Evolutionary conservation across 2,329 filamentous ascomycete genomes (phyloP).

Genomic region (Verticillium zaregamsianum): DNA sequence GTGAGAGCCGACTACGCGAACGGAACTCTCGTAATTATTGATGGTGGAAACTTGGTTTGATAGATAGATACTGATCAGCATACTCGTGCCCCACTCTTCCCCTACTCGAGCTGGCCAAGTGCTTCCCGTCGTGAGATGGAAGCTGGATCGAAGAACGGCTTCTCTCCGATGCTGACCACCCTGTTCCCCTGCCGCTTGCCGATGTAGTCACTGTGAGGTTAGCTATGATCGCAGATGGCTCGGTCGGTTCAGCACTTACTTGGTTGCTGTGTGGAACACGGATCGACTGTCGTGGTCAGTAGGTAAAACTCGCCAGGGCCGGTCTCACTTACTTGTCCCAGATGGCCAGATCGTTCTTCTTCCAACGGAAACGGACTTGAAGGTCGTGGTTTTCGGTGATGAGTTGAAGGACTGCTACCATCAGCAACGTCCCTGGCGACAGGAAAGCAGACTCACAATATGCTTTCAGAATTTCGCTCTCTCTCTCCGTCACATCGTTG

Average conservation of each 20-base stretch:
- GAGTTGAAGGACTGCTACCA: constrained; percentile 16
- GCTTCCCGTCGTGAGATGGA: constrained; percentile 21
- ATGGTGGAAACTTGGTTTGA: not conserved
- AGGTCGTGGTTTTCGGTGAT: constrained; percentile 25
- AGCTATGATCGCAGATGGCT: not conserved
- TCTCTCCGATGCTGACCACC: constrained; percentile 24
- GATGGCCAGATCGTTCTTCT: constrained; percentile 22
- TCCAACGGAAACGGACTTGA: constrained; percentile 24
- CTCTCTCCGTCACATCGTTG: constrained; percentile 42
- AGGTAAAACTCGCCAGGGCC: not conserved
- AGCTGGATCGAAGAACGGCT: constrained; percentile 21
- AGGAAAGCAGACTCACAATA: constrained; percentile 13
- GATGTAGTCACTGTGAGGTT: constrained; percentile 16
- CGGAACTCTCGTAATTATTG: constrained; percentile 3
- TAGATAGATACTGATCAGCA: not conserved
- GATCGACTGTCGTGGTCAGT: too few relatives aligned
- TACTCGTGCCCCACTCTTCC: too few relatives aligned
- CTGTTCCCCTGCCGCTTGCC: constrained; percentile 24
- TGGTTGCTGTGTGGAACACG: too few relatives aligned
- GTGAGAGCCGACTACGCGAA: constrained; percentile 3
- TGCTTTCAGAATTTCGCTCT: constrained; percentile 22
- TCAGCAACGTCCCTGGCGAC: not conserved
- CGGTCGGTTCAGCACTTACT: too few relatives aligned
- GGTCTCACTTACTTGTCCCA: constrained; percentile 18
- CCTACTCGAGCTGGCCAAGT: constrained; percentile 7